Base-by-base conservation (phyloP, 257 asterid genomes). In the Orobanche coerulescens region DNA sequence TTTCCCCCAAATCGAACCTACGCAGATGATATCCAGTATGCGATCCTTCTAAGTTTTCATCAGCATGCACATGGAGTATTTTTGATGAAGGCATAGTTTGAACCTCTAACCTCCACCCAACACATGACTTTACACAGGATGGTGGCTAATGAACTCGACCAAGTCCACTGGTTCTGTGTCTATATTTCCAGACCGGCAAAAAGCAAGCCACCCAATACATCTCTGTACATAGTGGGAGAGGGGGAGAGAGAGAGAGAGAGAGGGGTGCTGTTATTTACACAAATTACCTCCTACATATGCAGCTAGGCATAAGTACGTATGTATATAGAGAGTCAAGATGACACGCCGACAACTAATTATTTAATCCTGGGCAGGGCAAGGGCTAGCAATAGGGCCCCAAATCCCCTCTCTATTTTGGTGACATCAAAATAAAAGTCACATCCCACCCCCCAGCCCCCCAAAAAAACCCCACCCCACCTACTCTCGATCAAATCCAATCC, bases 401-500 rank as follows among this genome's bases (percentile, higher is more conserved):
- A 74, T 11, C 43, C 47, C 73, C 76, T 70, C 75, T 54, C 58
- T 24, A 44, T 50, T 28, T 47, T 25, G 5, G 54, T 37, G 56
- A 66, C 62, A 52, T 63, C 59, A 68, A 26, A 19, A 10, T 49
- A 40, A 53, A 61, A 5, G 46, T 70, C 82, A 79, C 74, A 68
- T 73, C 76, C 47, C 22, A 62, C 72, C 66, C 83, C 65, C 79
- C 3, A 7, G 3, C 36, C 36, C 54, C n/a, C 18, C 20, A 26
- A 47, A n/a, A 47, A 18, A 18, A 75, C 52, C 34, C 49, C 61
- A 26, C 42, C 55, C 67, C 58, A 31, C 44, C 55, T 19, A 2
- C 22, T n/a, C 58, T 47, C 64, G 47, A 49, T 61, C 3, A 61
- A 61, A 70, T 66, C 79, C 63, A 65, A 47, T 40, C 68, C 66